These are phyloP conservation scores for Malassezia cuniculi DNA, from an alignment of 1,284 basidiomycete genomes.

Conservation along the genomic window DNA sequence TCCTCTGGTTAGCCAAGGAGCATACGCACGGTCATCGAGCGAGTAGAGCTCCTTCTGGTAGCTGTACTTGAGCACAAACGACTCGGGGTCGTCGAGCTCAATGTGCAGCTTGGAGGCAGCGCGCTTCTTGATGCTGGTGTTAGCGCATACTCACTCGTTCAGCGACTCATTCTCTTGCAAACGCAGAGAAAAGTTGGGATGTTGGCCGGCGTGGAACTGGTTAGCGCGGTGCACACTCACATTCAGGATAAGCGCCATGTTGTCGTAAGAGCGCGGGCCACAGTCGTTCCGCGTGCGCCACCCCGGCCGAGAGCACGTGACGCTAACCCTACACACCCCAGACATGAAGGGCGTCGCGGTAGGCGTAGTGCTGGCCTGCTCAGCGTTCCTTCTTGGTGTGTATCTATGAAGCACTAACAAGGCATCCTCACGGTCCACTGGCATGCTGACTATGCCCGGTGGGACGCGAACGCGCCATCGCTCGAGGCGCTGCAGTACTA, in stretches of 20 bases:
- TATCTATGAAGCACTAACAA: constrained; percentile 1
- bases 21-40: constrained; percentile 34
- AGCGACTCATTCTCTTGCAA: constrained; percentile 34
- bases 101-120: constrained; percentile 36
- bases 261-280: background rate
- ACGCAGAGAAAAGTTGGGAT: constrained; percentile 39
- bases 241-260: constrained; percentile 39
- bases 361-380: constrained; percentile 17
- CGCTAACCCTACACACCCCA: no score
- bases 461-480: constrained; percentile 25
- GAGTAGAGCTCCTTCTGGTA: constrained; percentile 30
- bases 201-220: constrained; percentile 38
- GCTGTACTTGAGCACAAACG: constrained; percentile 37
- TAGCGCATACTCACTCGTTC: constrained; percentile 15
- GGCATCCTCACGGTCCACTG: constrained; percentile 42
- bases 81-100: constrained; percentile 30
- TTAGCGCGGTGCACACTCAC: constrained; percentile 15
- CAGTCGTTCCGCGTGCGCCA: background rate
- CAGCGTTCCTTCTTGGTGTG: constrained; percentile 38
- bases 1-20: constrained; percentile 17
- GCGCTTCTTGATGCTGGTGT: constrained; percentile 23
- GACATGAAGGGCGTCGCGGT: constrained; percentile 23
- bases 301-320: background rate
- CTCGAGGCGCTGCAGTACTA: constrained; percentile 39
- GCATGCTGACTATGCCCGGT: constrained; percentile 39